phyloP scores from a whole-genome alignment of 441 rosid species.

The Bruguiera hainesii region DNA sequence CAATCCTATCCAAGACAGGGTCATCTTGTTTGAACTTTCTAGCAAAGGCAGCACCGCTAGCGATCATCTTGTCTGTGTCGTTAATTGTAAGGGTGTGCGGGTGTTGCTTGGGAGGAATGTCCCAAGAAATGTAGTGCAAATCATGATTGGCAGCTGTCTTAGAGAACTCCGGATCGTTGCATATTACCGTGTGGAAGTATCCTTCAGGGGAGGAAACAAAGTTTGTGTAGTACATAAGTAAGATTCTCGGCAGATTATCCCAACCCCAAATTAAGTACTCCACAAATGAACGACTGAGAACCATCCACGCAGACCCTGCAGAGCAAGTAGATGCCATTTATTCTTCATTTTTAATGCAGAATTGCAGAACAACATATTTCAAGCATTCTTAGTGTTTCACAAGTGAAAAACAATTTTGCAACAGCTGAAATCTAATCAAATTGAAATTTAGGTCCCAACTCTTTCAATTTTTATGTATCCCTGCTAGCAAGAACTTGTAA shows the following conservation, averaged over 20 bases:
- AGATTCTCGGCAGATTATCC: slow-evolving; percentile 86
- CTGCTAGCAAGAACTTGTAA: background rate
- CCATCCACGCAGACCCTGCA: slow-evolving; percentile 99
- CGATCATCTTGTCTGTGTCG: slow-evolving; percentile 53
- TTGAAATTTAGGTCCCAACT: background rate
- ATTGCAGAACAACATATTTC: background rate
- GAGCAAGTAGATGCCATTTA: slow-evolving; percentile 12
- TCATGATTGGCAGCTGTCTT: slow-evolving; percentile 76
- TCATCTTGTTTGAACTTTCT: slow-evolving; percentile 64
- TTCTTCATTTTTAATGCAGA: background rate
- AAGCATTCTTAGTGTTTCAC: background rate
- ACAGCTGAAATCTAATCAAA: background rate
- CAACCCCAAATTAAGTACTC: slow-evolving; percentile 95
- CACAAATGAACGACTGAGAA: slow-evolving; percentile 73
- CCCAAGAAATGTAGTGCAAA: slow-evolving; percentile 90
- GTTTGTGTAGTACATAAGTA: slow-evolving; percentile 91
- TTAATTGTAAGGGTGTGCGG: slow-evolving; percentile 72
- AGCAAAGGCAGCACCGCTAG: slow-evolving; percentile 80
- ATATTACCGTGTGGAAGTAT: slow-evolving; percentile 93
- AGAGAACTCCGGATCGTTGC: slow-evolving; percentile 78
- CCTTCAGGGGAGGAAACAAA: slow-evolving; percentile 98
- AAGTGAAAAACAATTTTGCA: background rate
- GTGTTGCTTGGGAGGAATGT: slow-evolving; percentile 84
- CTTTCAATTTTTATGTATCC: background rate
- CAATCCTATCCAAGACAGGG: slow-evolving; percentile 59